A percentile compares a stretch with the other conserved stretches of the same genome.
phyloP scores from a whole-genome alignment of 192 early-diverging fungal species.

The Coemansia erecta region DNA sequence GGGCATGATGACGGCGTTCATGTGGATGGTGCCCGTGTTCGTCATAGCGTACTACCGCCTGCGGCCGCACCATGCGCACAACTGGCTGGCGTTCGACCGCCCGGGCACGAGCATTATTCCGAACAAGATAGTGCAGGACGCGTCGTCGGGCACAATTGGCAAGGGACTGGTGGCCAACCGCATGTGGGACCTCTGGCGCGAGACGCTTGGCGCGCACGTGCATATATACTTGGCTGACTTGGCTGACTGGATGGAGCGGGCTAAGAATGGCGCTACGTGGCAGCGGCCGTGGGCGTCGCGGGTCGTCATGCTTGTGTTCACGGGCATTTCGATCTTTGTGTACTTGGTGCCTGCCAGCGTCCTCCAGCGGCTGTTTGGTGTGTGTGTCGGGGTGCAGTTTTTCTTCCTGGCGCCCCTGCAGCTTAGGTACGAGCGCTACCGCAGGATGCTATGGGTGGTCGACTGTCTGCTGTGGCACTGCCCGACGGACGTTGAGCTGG shows the following conservation, averaged over 20 bases:
- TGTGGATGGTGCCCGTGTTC: slow-evolving; percentile 50
- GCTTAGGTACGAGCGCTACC: slow-evolving; percentile 47
- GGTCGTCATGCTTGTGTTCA: slow-evolving; percentile 24
- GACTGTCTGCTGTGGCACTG: slow-evolving; percentile 51
- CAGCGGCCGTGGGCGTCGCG: slow-evolving; percentile 54
- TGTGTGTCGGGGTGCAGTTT: slow-evolving; percentile 46
- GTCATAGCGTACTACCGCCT: slow-evolving; percentile 48
- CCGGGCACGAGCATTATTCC: slow-evolving; percentile 52
- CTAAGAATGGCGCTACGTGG: slow-evolving; percentile 53
- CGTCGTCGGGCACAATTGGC: slow-evolving; percentile 43
- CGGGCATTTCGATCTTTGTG: slow-evolving; percentile 19
- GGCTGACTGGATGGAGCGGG: slow-evolving; percentile 54
- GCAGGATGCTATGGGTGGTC: slow-evolving; percentile 44
- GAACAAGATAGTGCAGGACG: slow-evolving; percentile 41
- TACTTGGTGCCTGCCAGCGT: slow-evolving; percentile 37
- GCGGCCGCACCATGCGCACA: slow-evolving; percentile 48
- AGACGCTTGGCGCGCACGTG: slow-evolving; percentile 44
- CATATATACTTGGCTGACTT: slow-evolving; percentile 47
- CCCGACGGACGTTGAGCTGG: slow-evolving; percentile 48
- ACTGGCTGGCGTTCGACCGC: slow-evolving; percentile 52
- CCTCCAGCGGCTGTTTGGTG: slow-evolving; percentile 36
- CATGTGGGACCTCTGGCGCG: slow-evolving; percentile 53
- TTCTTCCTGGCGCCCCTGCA: slow-evolving; percentile 51
- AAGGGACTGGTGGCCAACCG: slow-evolving; percentile 47
- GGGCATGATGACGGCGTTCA: slow-evolving; percentile 32